phyloP scores from a whole-genome alignment of 352 stramenopile species.

The Phytophthora citricola region DNA sequence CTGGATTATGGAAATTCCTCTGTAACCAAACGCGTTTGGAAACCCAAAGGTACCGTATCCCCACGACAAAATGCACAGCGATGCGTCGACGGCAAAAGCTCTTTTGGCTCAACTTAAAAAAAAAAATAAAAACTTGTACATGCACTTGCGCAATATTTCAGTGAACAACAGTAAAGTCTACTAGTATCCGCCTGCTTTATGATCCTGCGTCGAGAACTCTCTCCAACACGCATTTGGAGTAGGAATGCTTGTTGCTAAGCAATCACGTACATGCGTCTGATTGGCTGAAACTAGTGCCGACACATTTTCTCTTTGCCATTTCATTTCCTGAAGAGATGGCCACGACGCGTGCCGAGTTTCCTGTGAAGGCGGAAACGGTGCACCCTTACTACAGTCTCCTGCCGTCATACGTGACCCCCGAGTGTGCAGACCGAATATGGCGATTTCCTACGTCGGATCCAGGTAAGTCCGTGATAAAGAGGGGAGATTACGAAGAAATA shows the following conservation, averaged over 20 bases:
- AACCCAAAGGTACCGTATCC: too few relatives aligned
- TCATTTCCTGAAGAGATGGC: conserved; percentile 9
- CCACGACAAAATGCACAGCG: too few relatives aligned
- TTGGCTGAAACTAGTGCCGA: conserved; percentile 18
- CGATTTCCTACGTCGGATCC: conserved; percentile 55
- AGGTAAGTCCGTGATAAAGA: conserved; percentile 24
- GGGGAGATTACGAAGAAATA: background rate
- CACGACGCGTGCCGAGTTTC: background rate
- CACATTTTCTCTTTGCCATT: conserved; percentile 17
- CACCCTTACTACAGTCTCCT: conserved; percentile 71
- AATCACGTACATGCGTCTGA: conserved; percentile 6
- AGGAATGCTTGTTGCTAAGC: conserved; percentile 21
- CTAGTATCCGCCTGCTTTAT: too few relatives aligned
- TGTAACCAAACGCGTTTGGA: too few relatives aligned
- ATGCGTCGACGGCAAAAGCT: too few relatives aligned
- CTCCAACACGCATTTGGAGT: background rate
- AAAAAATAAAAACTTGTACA: too few relatives aligned
- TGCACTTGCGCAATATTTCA: too few relatives aligned
- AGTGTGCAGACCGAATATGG: conserved; percentile 44
- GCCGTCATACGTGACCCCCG: conserved; percentile 59
- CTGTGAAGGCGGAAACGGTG: conserved; percentile 6
- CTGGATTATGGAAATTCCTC: too few relatives aligned
- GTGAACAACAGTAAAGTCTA: too few relatives aligned
- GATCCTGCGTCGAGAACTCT: background rate
- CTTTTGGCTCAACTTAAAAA: too few relatives aligned